phyloP scores from a whole-genome alignment of 108 stramenopile genomes.

The Nitzschia putrida region DNA sequence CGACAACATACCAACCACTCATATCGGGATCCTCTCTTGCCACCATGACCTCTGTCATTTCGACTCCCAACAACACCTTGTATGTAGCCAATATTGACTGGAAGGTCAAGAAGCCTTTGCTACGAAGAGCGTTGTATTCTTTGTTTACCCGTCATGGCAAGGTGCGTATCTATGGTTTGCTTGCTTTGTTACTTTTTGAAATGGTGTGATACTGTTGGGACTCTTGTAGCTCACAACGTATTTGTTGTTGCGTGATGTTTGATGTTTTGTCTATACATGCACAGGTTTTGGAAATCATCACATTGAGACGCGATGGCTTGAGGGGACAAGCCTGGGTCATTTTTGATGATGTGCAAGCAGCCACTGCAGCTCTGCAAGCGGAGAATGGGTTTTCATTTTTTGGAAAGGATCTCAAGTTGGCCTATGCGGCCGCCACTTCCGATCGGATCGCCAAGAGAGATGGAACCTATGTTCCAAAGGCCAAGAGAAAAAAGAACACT shows the following conservation, averaged over 20 bases:
- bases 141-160: slow-evolving; percentile 94
- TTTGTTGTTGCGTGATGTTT: not conserved
- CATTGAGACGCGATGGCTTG: slow-evolving; percentile 74
- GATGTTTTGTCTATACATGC: not conserved
- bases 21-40: not conserved
- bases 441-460: slow-evolving; percentile 87
- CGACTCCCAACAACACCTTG: slow-evolving; percentile 80
- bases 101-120: slow-evolving; percentile 92
- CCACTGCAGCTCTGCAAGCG: slow-evolving; percentile 85
- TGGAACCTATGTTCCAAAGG: slow-evolving; percentile 82
- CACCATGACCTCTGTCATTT: slow-evolving; percentile 30
- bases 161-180: slow-evolving; percentile 28
- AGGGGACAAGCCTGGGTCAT: slow-evolving; percentile 94
- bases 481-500: slow-evolving; percentile 46
- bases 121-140: slow-evolving; percentile 87
- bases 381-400: slow-evolving; percentile 92
- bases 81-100: slow-evolving; percentile 96
- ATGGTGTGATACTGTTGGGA: too few species aligned
- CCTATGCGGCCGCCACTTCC: slow-evolving; percentile 86
- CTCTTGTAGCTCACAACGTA: not conserved
- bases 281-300: slow-evolving; percentile 76
- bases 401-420: slow-evolving; percentile 81
- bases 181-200: too few species aligned
- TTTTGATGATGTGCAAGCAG: slow-evolving; percentile 84
- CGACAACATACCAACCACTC: not conserved